Evolutionary conservation across 495 filamentous ascomycete species (phyloP).

Genomic region (Aspergillus wentii): DNA sequence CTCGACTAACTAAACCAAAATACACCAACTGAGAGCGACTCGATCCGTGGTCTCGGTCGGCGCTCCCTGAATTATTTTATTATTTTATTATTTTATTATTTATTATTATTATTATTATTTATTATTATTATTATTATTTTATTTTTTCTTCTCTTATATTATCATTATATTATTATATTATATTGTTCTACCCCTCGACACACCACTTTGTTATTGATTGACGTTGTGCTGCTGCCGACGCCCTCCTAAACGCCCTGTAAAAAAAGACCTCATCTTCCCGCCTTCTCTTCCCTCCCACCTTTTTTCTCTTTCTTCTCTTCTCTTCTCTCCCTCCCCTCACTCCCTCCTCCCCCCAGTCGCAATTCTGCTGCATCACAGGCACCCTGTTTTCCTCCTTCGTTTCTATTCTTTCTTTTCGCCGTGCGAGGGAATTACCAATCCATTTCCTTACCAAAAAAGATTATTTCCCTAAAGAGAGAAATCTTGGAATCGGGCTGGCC

Average conservation of each 20-base stretch:
- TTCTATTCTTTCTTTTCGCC: slow-evolving; percentile 29
- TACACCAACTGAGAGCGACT: slow-evolving; percentile 5
- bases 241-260: slow-evolving; percentile 2
- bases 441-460: neutral
- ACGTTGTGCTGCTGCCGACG: slow-evolving; percentile 2
- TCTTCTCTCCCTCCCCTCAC: slow-evolving; percentile 15
- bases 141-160: slow-evolving; percentile 5
- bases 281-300: slow-evolving; percentile 2
- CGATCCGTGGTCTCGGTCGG: slow-evolving; percentile 12
- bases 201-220: neutral
- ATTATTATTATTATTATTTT: slow-evolving; percentile 12
- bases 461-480: slow-evolving; percentile 22
- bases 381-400: slow-evolving; percentile 27
- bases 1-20: no score
- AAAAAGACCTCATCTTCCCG: slow-evolving; percentile 2
- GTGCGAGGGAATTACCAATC: slow-evolving; percentile 24
- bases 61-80: slow-evolving; percentile 18
- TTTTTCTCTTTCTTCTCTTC: slow-evolving; percentile 1
- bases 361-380: slow-evolving; percentile 4
- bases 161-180: slow-evolving; percentile 12
- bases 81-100: slow-evolving; percentile 7
- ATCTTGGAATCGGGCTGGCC: slow-evolving; percentile 38
- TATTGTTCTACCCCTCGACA: slow-evolving; percentile 4
- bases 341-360: slow-evolving; percentile 8
- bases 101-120: slow-evolving; percentile 2